Evolutionary conservation across 371 early-diverging fungal species (phyloP), one percentile per base, ranked within the genome.

Genomic region (Chytridium lagenaria): DNA sequence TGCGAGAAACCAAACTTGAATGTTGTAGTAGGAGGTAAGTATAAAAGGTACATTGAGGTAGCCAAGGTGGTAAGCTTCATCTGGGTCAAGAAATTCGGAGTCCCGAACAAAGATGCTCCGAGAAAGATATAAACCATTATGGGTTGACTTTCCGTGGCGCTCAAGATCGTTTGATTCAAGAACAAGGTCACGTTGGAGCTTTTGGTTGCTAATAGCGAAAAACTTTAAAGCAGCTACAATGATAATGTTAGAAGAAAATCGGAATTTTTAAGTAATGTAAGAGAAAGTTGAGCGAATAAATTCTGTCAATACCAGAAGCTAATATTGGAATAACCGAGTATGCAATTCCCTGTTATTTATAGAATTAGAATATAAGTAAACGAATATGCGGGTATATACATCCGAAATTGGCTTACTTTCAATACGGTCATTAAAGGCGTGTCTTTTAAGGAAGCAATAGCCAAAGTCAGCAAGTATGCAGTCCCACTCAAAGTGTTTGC

Each of bases 51-150:
- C 57, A 5, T 5, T 10, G 22, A 10, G 10, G 30, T 55, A 30
- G 7, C 57, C 57, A 23, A 55, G 57, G 5, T 55, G 15, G 30
- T 26, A 55, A 55, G 57, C 57, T 30, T 55, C 57, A 7, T 55
- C 57, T 7, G 57, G 57, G 57, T 55, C 57, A 16, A 55, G 57
- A 55, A 55, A 23, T 19, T 55, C 10, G 5, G 30, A 10, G 30
- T 55, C 26, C 23, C 57, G 57, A 30, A 16, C 7, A 10, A 26
- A 55, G 57, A 26, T 55, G 26, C 7, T 30, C 23, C 23, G 22
- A 10, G 57, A 26, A 55, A 55, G 57, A 30, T 5, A 19, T 15
- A 26, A 26, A 7, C 26, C 16, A 10, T 5, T 7, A 7, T 30
- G 10, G 10, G 22, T 55, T 19, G 26, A 19, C 26, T 55, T 10